These are phyloP conservation scores for Durusdinium trenchii DNA, from an alignment of 73 alveolate species.

Conservation along the genomic window DNA sequence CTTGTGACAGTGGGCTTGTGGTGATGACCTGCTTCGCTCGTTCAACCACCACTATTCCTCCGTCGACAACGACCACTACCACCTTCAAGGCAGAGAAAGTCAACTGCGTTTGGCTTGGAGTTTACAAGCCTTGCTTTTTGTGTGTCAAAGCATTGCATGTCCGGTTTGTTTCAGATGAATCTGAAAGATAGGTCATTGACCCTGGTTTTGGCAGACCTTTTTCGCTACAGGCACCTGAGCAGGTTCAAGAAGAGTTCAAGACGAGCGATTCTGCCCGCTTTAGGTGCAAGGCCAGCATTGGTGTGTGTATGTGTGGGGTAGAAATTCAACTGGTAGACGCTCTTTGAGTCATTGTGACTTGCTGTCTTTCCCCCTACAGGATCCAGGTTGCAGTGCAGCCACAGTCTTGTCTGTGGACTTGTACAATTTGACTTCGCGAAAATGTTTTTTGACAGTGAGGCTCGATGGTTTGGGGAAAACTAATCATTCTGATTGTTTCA, in stretches of 20 bases:
- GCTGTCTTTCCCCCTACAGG: background rate
- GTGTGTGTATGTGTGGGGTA: background rate
- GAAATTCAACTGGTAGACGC: background rate
- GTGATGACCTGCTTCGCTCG: conserved; percentile 65
- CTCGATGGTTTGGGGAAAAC: background rate
- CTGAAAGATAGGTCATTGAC: no score
- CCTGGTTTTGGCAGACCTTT: no score
- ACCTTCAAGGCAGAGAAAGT: background rate
- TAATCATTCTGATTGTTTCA: background rate
- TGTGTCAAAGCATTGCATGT: no score
- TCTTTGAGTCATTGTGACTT: background rate
- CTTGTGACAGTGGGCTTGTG: conserved; percentile 71
- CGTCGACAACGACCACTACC: conserved; percentile 55
- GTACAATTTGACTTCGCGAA: conserved; percentile 78
- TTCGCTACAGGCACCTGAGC: background rate
- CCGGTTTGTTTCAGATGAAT: no score
- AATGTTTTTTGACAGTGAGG: conserved; percentile 68
- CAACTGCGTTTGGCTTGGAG: no score
- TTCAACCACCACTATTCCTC: conserved; percentile 59
- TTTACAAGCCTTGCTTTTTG: background rate
- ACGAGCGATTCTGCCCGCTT: conserved; percentile 37
- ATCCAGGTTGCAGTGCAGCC: conserved; percentile 79
- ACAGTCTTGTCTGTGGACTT: conserved; percentile 35
- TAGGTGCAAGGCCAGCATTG: conserved; percentile 25
- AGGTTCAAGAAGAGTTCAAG: conserved; percentile 1